Conservation (phyloP, 805 yeast genomes). For the Yamadazyma kitorensis region DNA sequence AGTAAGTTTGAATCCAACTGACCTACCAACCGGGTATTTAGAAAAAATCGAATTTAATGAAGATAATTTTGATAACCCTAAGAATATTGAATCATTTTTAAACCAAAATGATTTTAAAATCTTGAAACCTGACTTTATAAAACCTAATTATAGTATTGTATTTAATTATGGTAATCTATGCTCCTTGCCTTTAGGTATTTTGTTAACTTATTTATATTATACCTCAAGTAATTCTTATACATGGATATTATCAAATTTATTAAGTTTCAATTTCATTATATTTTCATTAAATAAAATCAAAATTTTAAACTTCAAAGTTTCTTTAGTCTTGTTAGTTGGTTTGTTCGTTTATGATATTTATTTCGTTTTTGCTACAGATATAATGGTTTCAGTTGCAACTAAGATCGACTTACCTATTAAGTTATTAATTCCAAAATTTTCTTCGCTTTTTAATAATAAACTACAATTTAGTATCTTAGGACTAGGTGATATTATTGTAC, state of each 20-base stretch:
- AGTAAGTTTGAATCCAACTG: constrained; percentile 2
- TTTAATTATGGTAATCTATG: constrained; percentile 19
- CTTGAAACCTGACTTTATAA: constrained; percentile 20
- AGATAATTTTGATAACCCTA: constrained; percentile 1
- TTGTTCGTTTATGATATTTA: constrained; percentile 62
- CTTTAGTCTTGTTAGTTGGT: constrained; percentile 42
- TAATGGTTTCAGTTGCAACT: constrained; percentile 64
- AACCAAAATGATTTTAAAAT: constrained; percentile 13
- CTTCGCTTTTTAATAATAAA: neutral
- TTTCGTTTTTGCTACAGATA: constrained; percentile 61
- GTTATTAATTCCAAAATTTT: constrained; percentile 37
- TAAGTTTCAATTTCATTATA: constrained; percentile 43
- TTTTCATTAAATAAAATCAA: constrained; percentile 37
- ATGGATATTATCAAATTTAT: constrained; percentile 32
- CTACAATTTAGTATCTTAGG: constrained; percentile 46
- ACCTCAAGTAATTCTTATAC: constrained; percentile 10
- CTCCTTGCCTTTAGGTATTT: constrained; percentile 14
- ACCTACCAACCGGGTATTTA: constrained; percentile 6
- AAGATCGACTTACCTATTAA: constrained; percentile 54
- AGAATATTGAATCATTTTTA: constrained; percentile 1
- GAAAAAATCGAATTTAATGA: constrained; percentile 2
- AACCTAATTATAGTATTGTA: constrained; percentile 18
- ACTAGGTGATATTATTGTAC: constrained; percentile 63
- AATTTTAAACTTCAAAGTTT: constrained; percentile 45
- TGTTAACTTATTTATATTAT: constrained; percentile 7